Conservation (phyloP, 768 basidiomycete species). For the Cystobasidium onofrii region DNA sequence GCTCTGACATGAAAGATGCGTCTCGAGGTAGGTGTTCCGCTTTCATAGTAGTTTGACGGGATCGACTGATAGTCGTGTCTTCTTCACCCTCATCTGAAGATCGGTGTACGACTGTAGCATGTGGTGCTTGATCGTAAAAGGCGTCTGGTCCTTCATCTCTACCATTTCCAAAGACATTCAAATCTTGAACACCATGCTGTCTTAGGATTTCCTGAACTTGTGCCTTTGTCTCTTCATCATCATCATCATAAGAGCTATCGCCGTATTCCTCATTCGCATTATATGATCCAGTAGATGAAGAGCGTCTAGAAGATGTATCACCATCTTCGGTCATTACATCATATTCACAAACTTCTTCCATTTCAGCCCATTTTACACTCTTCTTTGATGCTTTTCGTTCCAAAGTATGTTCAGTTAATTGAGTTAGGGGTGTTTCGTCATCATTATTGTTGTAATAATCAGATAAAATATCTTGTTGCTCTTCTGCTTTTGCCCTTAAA, state of each 20-base stretch:
- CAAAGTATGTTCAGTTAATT: neutral
- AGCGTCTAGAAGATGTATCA: neutral
- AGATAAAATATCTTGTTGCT: constrained; percentile 1
- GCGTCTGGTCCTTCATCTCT: neutral
- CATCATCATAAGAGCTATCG: neutral
- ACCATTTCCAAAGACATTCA: neutral
- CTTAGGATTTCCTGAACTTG: neutral
- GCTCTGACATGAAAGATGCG: constrained; percentile 16
- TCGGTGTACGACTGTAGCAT: neutral
- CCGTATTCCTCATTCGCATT: constrained; percentile 1
- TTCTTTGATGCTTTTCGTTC: constrained; percentile 25
- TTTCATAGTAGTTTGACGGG: neutral
- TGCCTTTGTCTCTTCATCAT: neutral
- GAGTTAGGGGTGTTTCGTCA: neutral
- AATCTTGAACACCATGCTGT: neutral
- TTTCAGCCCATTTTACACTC: constrained; percentile 27
- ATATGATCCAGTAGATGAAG: neutral
- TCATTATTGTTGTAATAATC: too few relatives aligned
- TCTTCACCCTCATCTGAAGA: neutral
- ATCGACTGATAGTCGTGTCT: neutral
- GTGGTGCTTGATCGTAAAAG: neutral
- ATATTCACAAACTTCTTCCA: constrained; percentile 30
- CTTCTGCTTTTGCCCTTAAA: constrained; percentile 15
- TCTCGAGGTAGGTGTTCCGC: neutral
- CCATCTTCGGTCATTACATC: constrained; percentile 28